Base-by-base conservation (phyloP, 73 alveolate species). In the Paraurostyla sp. region DNA sequence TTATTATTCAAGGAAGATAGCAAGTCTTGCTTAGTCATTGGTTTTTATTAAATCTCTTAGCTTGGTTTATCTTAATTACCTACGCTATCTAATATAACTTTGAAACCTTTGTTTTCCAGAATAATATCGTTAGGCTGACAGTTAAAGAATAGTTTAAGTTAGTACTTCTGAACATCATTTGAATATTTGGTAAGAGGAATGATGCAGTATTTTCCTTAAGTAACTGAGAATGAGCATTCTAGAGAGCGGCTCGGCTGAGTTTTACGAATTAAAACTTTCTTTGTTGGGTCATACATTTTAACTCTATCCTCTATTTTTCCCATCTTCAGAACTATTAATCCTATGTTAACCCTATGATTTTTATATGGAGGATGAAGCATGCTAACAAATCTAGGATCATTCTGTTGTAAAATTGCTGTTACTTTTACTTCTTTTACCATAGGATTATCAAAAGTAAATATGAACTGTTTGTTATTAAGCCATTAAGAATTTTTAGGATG, bases 311-410 rank as follows among this genome's bases (percentile, higher is more conserved):
- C 89, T 25, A 85, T 76, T 36, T 71, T 89, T 2, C 84, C 51
- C 75, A 88, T 88, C 36, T 78, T 69, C 13, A 81, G 78, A 1
- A 88, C 83, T 0, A 69, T 78, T 22, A 88, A 73, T 20, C 94
- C 94, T 27, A 88, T 88, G 15, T 23, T 32, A 18, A 88, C 85
- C 22, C 63, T 59, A 0, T 63, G 68, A 7, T 83, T 41, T 63
- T 75, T 80, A 63, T 58, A 92, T 18, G 94, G 92, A 0, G 97
- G 97, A 40, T 82, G 68, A 25, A 73, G 54, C n/a, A 40, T 50
- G 20, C 88, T 71, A 20, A 58, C 43, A 41, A 92, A 81, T 41
- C 97, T 45, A 2, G 97, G 97, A 68, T 92, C 97, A 20, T 92
- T 88, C 52, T 92, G 80, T 58, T 81, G 80, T n/a, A 92, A 76